Evolutionary conservation across 192 early-diverging fungal genomes (phyloP), one percentile per base, ranked within the genome.

Genomic region (Mortierella hygrophila): DNA sequence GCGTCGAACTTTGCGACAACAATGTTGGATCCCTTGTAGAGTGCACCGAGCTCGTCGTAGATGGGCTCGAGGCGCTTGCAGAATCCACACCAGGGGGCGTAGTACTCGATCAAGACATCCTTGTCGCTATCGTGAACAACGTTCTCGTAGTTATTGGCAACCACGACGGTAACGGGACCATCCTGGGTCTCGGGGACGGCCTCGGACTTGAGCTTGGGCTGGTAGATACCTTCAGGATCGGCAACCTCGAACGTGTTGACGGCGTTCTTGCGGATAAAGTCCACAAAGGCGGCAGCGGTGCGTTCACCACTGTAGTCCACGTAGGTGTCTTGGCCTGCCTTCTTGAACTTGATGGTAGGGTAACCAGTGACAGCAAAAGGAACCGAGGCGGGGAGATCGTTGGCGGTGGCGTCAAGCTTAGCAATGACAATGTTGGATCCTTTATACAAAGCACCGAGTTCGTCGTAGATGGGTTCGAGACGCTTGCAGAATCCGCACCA

Each of bases 341-440:
- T 96, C 91, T 96, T 91, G 76, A 98, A 91, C 85, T 95, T 95
- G 57, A 99, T 91, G 55, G 97, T 99, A 38, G 97, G 97, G 95
- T 97, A 99, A 32, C 97, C 97, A 78, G 93, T 78, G 81, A 98
- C 80, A 42, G 92, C 80, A 82, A 97, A 93, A 11, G 88, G 77
- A 73, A 89, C 83, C 75, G 74, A 79, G 15, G 90, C 81, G n/a
- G 97, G 97, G 52, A 98, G 76, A 74, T 99, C 97, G 89, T 99
- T 99, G 74, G 93, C 96, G 46, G 96, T 96, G 70, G 92, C 96
- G 83, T 99, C 97, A 93, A 98, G 94, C 93, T 98, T 99, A 88
- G 97, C 96, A 69, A 91, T 86, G 21, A 91, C 72, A 21, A 91
- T 63, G 85, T 89, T 80, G 40, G 81, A 75, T 4, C 55, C 35